Evolutionary conservation across 257 asterid genomes (phyloP), one percentile per base, ranked within the genome.

Genomic region (Phtheirospermum japonicum): DNA sequence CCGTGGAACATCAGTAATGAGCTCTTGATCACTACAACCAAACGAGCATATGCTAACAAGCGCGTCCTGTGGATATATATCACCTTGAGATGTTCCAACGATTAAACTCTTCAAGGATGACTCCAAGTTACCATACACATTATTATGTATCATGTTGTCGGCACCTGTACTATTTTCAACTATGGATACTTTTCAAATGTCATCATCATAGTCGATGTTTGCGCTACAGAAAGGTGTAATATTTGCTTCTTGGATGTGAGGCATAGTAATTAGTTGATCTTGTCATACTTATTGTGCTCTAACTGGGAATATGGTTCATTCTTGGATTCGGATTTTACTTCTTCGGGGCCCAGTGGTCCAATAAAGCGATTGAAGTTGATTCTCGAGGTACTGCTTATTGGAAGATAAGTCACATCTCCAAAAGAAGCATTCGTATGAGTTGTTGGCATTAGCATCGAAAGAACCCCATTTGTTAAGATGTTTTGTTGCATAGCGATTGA

Each of bases 1-100:
- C 28, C 77, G 74, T 37, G 80, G 69, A 48, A 62, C 71, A 59
- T 78, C 92, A 52, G 63, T 58, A 55, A 70, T 36, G n/a, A n/a
- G n/a, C n/a, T n/a, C n/a, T n/a, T n/a, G n/a, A 49, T 78, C 66
- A 64, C 11, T 43, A 76, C 36, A 75, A 65, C 55, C 71, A 4
- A 77, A 55, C 28, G 79, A 70, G 65, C 77, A n/a, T n/a, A n/a
- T n/a, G n/a, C n/a, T n/a, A n/a, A n/a, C 76, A 23, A 62, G 66
- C 2, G 5, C 48, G 10, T 58, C 55, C 5, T 20, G 61, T 11
- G 66, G 76, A 48, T 43, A 74, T 32, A 70, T 52, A 56, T 68
- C 84, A 36, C 73, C 71, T 68, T 75, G 84, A 55, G 70, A 17
- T 43, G 74, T 64, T 39, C 64, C 74, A 19, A 63, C 57, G 43